Conservation (phyloP, 371 early-diverging fungal genomes). For the Rhizopus sp. region DNA sequence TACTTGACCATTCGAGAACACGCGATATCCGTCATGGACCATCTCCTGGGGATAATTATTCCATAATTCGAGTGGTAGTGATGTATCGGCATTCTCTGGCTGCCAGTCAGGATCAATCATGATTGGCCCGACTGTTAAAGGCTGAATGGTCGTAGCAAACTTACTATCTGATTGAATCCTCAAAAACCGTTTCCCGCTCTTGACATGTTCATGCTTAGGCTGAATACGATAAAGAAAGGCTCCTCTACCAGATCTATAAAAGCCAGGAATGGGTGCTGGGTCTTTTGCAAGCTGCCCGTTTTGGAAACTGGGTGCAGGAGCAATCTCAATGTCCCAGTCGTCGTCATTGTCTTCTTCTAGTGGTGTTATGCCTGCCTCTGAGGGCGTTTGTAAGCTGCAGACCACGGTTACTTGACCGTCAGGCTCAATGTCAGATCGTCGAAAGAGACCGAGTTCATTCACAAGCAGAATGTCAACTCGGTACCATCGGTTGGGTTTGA, state of each 20-base stretch:
- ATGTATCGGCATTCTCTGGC: slow-evolving; percentile 3
- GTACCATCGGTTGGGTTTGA: slow-evolving; percentile 35
- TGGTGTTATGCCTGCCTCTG: slow-evolving; percentile 12
- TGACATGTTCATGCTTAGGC: slow-evolving; percentile 10
- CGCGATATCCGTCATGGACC: slow-evolving; percentile 40
- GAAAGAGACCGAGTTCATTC: slow-evolving; percentile 46
- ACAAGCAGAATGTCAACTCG: slow-evolving; percentile 44
- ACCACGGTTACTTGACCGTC: slow-evolving; percentile 30
- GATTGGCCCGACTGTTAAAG: slow-evolving; percentile 53
- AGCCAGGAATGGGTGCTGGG: slow-evolving; percentile 32
- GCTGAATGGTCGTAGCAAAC: slow-evolving; percentile 33
- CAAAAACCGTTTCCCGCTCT: slow-evolving; percentile 19
- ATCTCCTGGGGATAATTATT: slow-evolving; percentile 22
- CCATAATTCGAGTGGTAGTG: slow-evolving; percentile 32
- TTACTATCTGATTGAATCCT: slow-evolving; percentile 12
- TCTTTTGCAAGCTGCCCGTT: slow-evolving; percentile 9
- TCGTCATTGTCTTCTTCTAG: slow-evolving; percentile 2
- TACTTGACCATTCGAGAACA: slow-evolving; percentile 28
- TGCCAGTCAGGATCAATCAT: slow-evolving; percentile 10
- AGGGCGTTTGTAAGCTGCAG: slow-evolving; percentile 24
- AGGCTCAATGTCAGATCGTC: slow-evolving; percentile 41
- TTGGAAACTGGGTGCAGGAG: slow-evolving; percentile 13
- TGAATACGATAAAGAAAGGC: slow-evolving; percentile 47
- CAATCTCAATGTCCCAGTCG: slow-evolving; percentile 16
- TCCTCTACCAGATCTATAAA: slow-evolving; percentile 46